Evolutionary conservation across 2,329 filamentous ascomycete species (phyloP), one percentile per base, ranked within the genome.

Genomic region (Xylaria sp.): DNA sequence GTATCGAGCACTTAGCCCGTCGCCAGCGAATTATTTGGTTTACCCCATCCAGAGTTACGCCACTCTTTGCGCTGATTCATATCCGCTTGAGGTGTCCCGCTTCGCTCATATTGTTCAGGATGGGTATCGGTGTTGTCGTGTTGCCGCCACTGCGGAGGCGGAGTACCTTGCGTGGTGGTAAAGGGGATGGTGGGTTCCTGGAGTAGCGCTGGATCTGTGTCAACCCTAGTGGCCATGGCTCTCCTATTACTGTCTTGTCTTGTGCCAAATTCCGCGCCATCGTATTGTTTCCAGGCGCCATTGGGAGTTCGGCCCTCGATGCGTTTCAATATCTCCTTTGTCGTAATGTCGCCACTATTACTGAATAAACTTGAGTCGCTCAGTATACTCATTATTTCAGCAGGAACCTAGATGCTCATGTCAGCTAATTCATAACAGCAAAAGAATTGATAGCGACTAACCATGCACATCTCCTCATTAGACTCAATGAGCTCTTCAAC

Each of bases 381-480:
- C 32, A 98, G 86, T 62, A 98, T 90, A 63, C 92, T 91, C 76
- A 94, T 90, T 32, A 99, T 87, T 78, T 98, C 94, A 78, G 97
- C 94, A 0, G 96, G 96, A 56, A 99, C 94, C 96, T 98, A 74
- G 62, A 70, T 59, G 74, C 66, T 58, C 51, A 60, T 44, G 54
- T 60, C 34, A 70, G 59, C 48, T n/a, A 51, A 50, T 37, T 25
- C 28, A 52, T 20, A n/a, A 62, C 23, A 20, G n/a, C 4, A 18
- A 3, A 37, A 44, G 37, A 12, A n/a, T 4, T 4, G 13, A 56
- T 25, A 54, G 10, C 9, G 58, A 85, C 92, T 83, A 88, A 98
- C 96, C 89, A 98, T 91, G 79, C 94, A 98, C 91, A 99, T 97
- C 80, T 93, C 91, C 80, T 98, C 96, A 74, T 98, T 98, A 79